Conservation (phyloP, 257 asterid species). For the Solanum neorickii region DNA sequence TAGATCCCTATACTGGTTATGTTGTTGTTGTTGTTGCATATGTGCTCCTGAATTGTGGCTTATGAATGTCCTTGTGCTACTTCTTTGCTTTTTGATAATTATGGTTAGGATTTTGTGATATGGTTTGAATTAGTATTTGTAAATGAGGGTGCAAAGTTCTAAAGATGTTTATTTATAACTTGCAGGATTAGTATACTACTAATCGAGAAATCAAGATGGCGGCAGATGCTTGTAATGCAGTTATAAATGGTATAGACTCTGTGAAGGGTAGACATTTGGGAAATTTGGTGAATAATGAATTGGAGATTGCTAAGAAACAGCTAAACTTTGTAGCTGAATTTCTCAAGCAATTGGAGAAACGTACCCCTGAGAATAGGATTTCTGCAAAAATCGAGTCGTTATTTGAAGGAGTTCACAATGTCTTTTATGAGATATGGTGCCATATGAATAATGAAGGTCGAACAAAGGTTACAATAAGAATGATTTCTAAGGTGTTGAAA, state of each 20-base stretch:
- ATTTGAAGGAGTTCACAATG: background rate
- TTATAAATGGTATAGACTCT: background rate
- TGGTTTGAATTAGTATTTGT: background rate
- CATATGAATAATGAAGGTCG: background rate
- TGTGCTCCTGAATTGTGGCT: background rate
- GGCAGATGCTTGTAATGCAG: background rate
- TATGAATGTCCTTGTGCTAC: background rate
- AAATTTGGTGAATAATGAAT: background rate
- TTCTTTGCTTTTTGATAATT: too few species aligned
- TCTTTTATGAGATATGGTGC: background rate
- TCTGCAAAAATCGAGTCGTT: background rate
- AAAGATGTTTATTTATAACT: background rate
- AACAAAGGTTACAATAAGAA: background rate
- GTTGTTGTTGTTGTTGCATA: background rate
- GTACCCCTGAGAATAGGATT: background rate
- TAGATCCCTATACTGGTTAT: too few species aligned
- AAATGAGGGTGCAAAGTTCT: background rate
- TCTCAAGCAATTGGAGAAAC: background rate
- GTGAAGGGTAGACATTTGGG: background rate
- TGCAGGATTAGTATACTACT: background rate
- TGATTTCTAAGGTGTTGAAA: background rate
- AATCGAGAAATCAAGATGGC: background rate
- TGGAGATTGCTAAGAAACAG: background rate
- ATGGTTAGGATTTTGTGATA: background rate
- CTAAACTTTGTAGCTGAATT: background rate